Evolutionary conservation across 2,329 filamentous ascomycete species (phyloP), one percentile per base, ranked within the genome.

Genomic region (Botrytis fragariae): DNA sequence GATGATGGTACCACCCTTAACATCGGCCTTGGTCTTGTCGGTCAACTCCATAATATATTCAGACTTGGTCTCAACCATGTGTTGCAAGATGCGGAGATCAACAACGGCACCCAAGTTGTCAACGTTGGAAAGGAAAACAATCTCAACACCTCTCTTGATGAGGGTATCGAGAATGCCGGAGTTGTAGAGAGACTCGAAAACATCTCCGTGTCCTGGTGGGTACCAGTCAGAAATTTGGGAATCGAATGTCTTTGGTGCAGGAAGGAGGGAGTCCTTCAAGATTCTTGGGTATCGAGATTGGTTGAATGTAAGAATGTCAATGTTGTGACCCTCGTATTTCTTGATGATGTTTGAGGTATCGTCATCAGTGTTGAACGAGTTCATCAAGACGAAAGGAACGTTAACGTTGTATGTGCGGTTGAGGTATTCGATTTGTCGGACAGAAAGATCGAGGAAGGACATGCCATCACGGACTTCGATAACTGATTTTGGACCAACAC

Each of bases 1-100:
- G 82, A 99, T 99, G 84, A 99, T 99, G 84, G 96, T 99, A 86
- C 96, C 96, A 91, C 96, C 96, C 93, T 99, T 99, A 85, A 99
- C 96, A 82, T 99, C 96, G 75, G 96, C 96, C 93, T 99, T 99
- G 86, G 96, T 99, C 94, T 98, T 99, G 89, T 98, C 97, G 83
- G 96, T 99, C 86, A 99, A 86, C 87, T 99, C 96, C 96, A 99
- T 99, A 83, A 99, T 95, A 89, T 99, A 99, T 87, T 99, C 96
- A 69, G 96, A 88, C 82, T 96, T 90, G 82, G 93, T 95, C 90
- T 98, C 94, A 74, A 97, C 93, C 96, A 99, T 98, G 91, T 99
- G 96, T 87, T 99, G 95, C 78, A 99, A 89, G 82, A 99, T 98
- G 84, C 94, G 93, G 81, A 99, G 91, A 84, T 99, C 96, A 76